phyloP scores from a whole-genome alignment of 495 filamentous ascomycete genomes.

The Xylaria grammica region DNA sequence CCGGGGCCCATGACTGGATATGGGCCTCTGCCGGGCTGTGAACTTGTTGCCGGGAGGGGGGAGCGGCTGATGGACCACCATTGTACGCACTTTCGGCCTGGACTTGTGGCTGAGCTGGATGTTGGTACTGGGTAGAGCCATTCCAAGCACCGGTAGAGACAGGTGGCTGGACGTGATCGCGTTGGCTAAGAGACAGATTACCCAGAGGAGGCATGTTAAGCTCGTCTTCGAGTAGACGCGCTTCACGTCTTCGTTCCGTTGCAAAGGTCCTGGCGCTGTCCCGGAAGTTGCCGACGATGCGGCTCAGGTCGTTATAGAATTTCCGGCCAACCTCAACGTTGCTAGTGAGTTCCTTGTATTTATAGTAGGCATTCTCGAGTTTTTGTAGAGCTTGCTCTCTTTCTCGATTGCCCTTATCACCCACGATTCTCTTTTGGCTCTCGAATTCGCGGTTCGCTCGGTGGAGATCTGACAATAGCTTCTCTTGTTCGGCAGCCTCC shows the following conservation, averaged over 20 bases:
- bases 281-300: constrained; percentile 73
- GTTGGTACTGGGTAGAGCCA: constrained; percentile 25
- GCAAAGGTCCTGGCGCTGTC: constrained; percentile 81
- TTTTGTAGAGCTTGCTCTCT: constrained; percentile 86
- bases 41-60: constrained; percentile 41
- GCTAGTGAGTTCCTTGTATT: constrained; percentile 91
- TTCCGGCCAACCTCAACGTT: constrained; percentile 89
- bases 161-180: constrained; percentile 20
- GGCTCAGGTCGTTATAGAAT: constrained; percentile 95
- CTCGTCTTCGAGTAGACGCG: constrained; percentile 72
- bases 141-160: constrained; percentile 31
- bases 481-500: constrained; percentile 79
- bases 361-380: constrained; percentile 89
- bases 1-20: constrained; percentile 52
- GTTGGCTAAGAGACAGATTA: constrained; percentile 45
- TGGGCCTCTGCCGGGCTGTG: constrained; percentile 48
- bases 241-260: constrained; percentile 79
- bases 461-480: constrained; percentile 66
- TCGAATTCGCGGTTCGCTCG: constrained; percentile 81
- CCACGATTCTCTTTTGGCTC: constrained; percentile 63
- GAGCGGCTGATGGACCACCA: constrained; percentile 37
- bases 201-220: constrained; percentile 56
- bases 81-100: constrained; percentile 29
- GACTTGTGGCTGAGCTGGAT: constrained; percentile 16
- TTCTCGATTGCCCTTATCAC: constrained; percentile 75